Conservation (phyloP, 129 eudicot species). For the Smallanthus sonchifolius region DNA sequence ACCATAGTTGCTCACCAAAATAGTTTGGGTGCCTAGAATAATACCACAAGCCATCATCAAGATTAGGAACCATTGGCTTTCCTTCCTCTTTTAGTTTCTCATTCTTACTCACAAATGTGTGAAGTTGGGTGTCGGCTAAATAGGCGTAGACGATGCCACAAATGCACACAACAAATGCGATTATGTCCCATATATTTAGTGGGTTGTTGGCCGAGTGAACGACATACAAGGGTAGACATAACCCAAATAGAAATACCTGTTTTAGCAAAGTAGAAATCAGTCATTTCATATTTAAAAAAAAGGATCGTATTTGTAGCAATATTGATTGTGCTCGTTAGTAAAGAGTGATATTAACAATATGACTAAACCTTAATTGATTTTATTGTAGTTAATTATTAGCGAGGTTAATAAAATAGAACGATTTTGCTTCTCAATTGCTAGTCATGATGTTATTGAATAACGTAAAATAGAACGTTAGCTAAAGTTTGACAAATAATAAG, state of each 20-base stretch:
- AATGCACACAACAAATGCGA: conserved; percentile 47
- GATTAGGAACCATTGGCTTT: conserved; percentile 46
- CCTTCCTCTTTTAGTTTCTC: conserved; percentile 53
- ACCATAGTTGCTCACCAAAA: conserved; percentile 96
- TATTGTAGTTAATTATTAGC: too few relatives aligned
- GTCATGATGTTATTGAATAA: too few relatives aligned
- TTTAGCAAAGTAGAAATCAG: background rate
- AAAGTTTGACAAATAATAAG: too few relatives aligned
- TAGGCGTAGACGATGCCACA: conserved; percentile 64
- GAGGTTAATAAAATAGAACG: too few relatives aligned
- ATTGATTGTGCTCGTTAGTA: background rate
- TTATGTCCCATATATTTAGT: conserved; percentile 54
- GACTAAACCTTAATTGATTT: too few relatives aligned
- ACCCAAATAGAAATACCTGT: conserved; percentile 75
- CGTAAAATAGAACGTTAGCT: too few relatives aligned
- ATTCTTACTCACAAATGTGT: conserved; percentile 52
- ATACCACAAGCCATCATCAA: conserved; percentile 75
- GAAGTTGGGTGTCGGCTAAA: conserved; percentile 80
- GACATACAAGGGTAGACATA: conserved; percentile 62
- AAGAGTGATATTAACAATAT: too few relatives aligned
- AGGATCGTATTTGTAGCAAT: background rate
- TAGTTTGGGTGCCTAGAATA: conserved; percentile 95
- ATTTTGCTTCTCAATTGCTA: too few relatives aligned
- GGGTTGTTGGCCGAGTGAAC: conserved; percentile 56
- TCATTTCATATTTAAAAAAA: background rate